Evolutionary conservation across 2,329 filamentous ascomycete species (phyloP), one percentile per base, ranked within the genome.

Genomic region (Colletotrichum sp.): DNA sequence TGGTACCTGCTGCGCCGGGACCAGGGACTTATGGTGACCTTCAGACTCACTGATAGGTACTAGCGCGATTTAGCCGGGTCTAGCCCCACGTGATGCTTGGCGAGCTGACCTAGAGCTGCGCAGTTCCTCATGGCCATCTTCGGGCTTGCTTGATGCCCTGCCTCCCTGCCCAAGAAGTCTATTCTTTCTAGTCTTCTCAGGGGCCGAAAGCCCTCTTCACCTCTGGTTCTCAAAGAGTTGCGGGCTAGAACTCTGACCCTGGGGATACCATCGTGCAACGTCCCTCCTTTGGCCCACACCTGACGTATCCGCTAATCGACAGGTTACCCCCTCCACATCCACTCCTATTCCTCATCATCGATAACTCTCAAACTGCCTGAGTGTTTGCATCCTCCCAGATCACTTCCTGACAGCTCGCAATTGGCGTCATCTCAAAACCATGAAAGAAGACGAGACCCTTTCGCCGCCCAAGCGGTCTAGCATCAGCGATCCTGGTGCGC

Each of bases 401-500:
- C 26, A 26, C 38, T 58, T n/a, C 52, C 21, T 69, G 30, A 60
- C 52, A 65, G 30, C 13, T 65, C 21, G 18, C 58, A 65, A 60
- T 76, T 38, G 48, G n/a, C 28, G 34, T 36, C 52, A 28, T 24
- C 32, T n/a, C 16, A 32, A 21, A 26, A 74, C 26, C 65, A 83
- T 85, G 80, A 78, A 82, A 52, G 81, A 83, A 74, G 81, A 84
- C 66, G 81, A 83, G 78, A 85, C 82, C 73, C 80, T 88, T 67
- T 81, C 85, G 72, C 84, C 85, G 64, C 87, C 87, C 8, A 80
- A 80, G 70, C 83, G 83, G 77, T 85, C 80, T 34, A 85, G 83
- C 75, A 87, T 85, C 36, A 84, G 87, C 58, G 91, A 93, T 79
- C 87, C 91, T 65, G 91, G 91, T 79, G 91, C 91, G 58, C 91